phyloP scores from a whole-genome alignment of 2,329 filamentous ascomycete species.

The Chaetomium globosum region DNA sequence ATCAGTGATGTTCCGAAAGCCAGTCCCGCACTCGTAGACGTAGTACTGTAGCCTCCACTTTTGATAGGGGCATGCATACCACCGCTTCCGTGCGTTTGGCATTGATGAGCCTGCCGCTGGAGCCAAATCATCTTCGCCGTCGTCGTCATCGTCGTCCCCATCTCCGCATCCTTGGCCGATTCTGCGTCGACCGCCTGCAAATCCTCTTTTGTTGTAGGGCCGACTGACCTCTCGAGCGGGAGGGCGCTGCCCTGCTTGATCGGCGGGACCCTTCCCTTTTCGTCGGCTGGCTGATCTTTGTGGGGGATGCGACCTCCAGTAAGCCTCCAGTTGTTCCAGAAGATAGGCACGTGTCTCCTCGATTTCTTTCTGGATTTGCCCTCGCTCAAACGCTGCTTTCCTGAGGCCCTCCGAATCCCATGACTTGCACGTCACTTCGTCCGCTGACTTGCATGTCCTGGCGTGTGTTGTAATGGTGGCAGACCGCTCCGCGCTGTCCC shows the following conservation, averaged over 20 bases:
- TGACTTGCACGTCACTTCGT: slow-evolving; percentile 1
- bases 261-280: slow-evolving; percentile 9
- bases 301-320: slow-evolving; percentile 11
- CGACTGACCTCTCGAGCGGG: background rate
- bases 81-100: background rate
- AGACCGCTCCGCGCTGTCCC: background rate
- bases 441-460: slow-evolving; percentile 1
- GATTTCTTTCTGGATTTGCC: background rate
- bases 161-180: slow-evolving; percentile 10
- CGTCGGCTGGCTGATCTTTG: background rate
- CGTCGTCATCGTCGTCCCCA: slow-evolving; percentile 2
- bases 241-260: slow-evolving; percentile 7
- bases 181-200: slow-evolving; percentile 3
- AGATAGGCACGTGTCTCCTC: slow-evolving; percentile 3
- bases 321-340: background rate
- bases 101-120: background rate
- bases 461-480: background rate
- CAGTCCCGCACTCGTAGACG: slow-evolving; percentile 4
- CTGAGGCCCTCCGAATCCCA: background rate
- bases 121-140: background rate
- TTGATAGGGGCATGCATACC: slow-evolving; percentile 7
- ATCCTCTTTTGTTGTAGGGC: background rate
- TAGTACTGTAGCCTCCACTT: slow-evolving; percentile 6
- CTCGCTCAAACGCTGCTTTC: background rate
- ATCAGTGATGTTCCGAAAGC: background rate